Evolutionary conservation across 78 protist genomes (phyloP).

Genomic region (Carpediemonas membranifera): DNA sequence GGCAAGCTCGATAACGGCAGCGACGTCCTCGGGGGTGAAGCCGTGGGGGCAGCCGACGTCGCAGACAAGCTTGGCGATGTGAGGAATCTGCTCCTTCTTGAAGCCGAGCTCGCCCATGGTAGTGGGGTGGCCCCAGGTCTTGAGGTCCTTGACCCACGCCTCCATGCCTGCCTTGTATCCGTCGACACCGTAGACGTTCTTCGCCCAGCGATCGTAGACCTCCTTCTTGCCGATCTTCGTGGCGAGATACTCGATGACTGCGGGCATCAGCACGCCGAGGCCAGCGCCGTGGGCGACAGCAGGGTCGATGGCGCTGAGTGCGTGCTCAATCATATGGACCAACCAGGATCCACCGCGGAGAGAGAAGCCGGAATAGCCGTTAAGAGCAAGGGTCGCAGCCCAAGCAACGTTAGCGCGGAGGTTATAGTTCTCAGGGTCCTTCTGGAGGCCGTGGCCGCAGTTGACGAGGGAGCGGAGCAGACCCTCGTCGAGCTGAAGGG

Average conservation of each 20-base stretch:
- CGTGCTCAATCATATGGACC: conserved; percentile 11
- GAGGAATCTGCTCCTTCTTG: too few relatives aligned
- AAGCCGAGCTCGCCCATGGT: neutral
- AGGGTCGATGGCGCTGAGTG: neutral
- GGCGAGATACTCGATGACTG: neutral
- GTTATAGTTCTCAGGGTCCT: neutral
- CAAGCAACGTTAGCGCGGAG: conserved; percentile 9
- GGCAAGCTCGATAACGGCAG: too few relatives aligned
- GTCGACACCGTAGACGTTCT: neutral
- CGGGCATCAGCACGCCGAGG: neutral
- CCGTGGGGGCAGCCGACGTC: too few relatives aligned
- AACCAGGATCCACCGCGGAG: conserved; percentile 6
- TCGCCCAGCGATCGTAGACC: neutral
- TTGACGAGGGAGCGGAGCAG: neutral
- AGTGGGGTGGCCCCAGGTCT: neutral
- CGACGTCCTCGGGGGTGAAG: too few relatives aligned
- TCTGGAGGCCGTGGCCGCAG: neutral
- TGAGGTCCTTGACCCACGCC: neutral
- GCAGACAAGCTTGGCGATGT: too few relatives aligned
- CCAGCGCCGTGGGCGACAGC: conserved; percentile 9
- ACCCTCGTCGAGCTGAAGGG: neutral
- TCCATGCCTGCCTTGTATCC: neutral
- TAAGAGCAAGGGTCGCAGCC: conserved; percentile 17
- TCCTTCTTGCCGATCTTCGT: neutral
- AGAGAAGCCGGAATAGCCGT: neutral